These are phyloP conservation scores for Fusarium napiforme DNA, from an alignment of 2,329 filamentous ascomycete species.

Conservation along the genomic window DNA sequence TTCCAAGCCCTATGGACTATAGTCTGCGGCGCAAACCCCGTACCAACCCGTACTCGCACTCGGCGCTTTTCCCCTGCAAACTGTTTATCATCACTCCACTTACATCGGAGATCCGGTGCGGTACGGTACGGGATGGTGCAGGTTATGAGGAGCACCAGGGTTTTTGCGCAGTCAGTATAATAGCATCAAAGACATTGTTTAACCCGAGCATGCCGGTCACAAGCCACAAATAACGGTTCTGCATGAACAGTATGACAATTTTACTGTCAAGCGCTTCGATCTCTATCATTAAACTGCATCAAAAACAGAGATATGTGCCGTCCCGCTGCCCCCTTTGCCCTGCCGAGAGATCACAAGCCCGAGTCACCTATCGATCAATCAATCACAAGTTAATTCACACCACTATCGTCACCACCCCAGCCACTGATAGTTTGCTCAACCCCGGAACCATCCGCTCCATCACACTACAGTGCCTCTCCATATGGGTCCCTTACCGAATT, in stretches of 20 bases:
- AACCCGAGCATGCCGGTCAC: slow-evolving; percentile 9
- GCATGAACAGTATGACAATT: background rate
- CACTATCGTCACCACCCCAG: slow-evolving; percentile 15
- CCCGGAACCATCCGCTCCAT: slow-evolving; percentile 13
- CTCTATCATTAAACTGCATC: background rate
- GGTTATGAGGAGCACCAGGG: background rate
- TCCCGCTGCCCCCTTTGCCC: background rate
- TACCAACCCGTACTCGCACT: slow-evolving; percentile 22
- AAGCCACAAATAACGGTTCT: slow-evolving; percentile 15
- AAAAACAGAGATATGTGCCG: background rate
- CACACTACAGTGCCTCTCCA: slow-evolving; percentile 18
- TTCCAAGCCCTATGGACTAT: background rate
- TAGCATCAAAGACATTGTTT: slow-evolving; percentile 13
- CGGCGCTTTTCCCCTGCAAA: slow-evolving; percentile 27
- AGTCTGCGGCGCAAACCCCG: slow-evolving; percentile 11
- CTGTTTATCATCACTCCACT: slow-evolving; percentile 32
- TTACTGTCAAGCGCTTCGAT: background rate
- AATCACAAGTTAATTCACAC: slow-evolving; percentile 35
- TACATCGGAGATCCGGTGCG: slow-evolving; percentile 36
- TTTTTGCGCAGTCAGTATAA: background rate
- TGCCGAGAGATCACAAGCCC: slow-evolving; percentile 16
- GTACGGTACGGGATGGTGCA: slow-evolving; percentile 6
- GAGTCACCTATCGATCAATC: slow-evolving; percentile 3
- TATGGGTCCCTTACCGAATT: slow-evolving; percentile 12
- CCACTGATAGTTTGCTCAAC: background rate